Conservation (phyloP, 176 grass and related monocot genomes). For the Olyra latifolia region DNA sequence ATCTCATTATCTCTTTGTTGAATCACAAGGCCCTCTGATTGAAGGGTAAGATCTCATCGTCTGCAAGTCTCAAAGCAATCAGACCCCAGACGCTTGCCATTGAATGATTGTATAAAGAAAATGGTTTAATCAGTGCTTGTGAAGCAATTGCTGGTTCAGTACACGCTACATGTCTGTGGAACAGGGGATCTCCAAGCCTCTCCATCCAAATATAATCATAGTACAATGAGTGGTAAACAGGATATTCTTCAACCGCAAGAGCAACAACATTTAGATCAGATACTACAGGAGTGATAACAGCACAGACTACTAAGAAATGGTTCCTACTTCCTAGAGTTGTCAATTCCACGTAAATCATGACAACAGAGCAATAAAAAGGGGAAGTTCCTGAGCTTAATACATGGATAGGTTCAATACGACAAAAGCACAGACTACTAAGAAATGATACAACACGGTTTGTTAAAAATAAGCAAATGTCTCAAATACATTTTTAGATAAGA, state of each 20-base stretch:
- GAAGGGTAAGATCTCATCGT: conserved; percentile 85
- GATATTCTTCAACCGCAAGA: too few relatives aligned
- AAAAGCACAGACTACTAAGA: too few relatives aligned
- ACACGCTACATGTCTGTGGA: conserved; percentile 90
- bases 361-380: not conserved
- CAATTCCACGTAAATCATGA: not conserved
- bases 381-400: not conserved
- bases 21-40: too few relatives aligned
- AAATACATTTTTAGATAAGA: too few relatives aligned
- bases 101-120: conserved; percentile 26
- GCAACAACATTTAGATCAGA: too few relatives aligned
- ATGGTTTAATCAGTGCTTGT: not conserved
- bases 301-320: too few relatives aligned
- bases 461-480: too few relatives aligned
- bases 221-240: conserved; percentile 84
- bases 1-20: too few relatives aligned
- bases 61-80: conserved; percentile 82
- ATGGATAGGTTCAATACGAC: not conserved
- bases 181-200: conserved; percentile 83
- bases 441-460: too few relatives aligned
- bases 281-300: too few relatives aligned
- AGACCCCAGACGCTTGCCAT: conserved; percentile 88
- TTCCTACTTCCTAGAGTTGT: not conserved
- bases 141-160: conserved; percentile 7
- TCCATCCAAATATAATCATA: conserved; percentile 87